Conservation (phyloP, 768 basidiomycete species). For the Termitomyces heimii region DNA sequence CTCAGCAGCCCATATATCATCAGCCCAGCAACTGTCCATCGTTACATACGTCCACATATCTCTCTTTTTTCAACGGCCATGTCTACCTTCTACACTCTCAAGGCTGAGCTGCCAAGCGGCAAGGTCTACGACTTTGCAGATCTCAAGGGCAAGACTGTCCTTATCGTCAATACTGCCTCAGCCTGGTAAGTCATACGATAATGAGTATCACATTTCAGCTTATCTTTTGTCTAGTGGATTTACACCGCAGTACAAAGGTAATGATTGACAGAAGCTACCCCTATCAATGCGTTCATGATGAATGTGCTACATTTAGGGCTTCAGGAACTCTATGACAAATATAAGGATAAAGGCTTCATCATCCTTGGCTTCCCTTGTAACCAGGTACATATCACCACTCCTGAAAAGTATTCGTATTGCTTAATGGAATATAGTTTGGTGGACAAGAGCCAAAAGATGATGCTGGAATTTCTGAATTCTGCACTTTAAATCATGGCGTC, state of each 20-base stretch:
- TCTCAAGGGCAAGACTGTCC: slow-evolving; percentile 70
- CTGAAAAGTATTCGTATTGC: background rate
- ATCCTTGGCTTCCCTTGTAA: slow-evolving; percentile 93
- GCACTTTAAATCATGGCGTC: slow-evolving; percentile 81
- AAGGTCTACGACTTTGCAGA: slow-evolving; percentile 58
- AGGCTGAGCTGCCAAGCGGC: slow-evolving; percentile 54
- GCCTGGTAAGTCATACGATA: slow-evolving; percentile 46
- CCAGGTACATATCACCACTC: slow-evolving; percentile 39
- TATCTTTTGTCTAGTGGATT: slow-evolving; percentile 51
- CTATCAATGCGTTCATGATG: background rate
- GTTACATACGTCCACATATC: background rate
- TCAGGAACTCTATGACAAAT: slow-evolving; percentile 75
- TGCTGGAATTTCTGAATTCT: slow-evolving; percentile 67
- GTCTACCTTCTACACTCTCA: slow-evolving; percentile 57
- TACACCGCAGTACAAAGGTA: slow-evolving; percentile 74
- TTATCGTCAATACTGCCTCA: slow-evolving; percentile 76
- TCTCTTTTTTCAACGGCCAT: slow-evolving; percentile 9
- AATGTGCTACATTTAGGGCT: slow-evolving; percentile 42
- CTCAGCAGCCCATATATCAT: slow-evolving; percentile 22
- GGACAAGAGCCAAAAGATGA: slow-evolving; percentile 84
- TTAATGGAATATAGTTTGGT: slow-evolving; percentile 51
- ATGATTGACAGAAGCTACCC: background rate
- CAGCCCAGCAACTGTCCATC: background rate
- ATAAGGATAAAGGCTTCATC: slow-evolving; percentile 68
- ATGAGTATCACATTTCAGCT: background rate